Evolutionary conservation across 768 basidiomycete species (phyloP), one percentile per base, ranked within the genome.

Genomic region (Hericium erinaceus): DNA sequence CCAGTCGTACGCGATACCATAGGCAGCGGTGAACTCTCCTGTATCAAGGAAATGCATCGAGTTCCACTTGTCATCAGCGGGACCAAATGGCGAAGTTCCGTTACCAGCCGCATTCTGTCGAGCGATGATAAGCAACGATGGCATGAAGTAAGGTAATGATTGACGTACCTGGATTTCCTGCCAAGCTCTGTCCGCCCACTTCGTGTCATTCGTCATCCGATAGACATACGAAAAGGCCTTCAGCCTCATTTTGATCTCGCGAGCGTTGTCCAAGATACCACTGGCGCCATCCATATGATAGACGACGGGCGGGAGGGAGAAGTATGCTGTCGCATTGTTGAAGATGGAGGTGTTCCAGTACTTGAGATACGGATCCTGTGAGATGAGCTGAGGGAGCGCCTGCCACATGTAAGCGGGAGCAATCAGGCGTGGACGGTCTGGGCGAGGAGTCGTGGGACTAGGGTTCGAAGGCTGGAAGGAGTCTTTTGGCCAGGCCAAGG

Each of bases 1-100:
- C 97, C 97, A 99, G 67, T 99, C 97, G 65, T 98, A 99, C 1
- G 87, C 95, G 61, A 94, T 88, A 33, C 80, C 97, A 66, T 86
- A 98, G 4, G 92, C 94, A 24, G 87, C 83, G 16, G 84, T 84
- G 62, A 97, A 78, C 70, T 98, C 95, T n/a, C 86, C 95, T 18
- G 82, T 75, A 69, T 95, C 95, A 49, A 98, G 84, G 81, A 98
- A 98, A 72, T 99, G 97, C 1, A 50, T 61, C 5, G 84, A 77
- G 73, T 98, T 97, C 97, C 95, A 99, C 65, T 75, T 82, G 57
- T 75, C 75, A 54, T 74, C 74, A 55, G 72, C 71, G 3, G 81
- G 76, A 18, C 93, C 93, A 69, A 91, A 98, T 6, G 70, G 64
- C 46, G 65, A 72, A 11, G 84, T 74, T 58, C 82, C 77, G 64